These are phyloP conservation scores for Beauveria pseudobassiana DNA, from an alignment of 2,329 filamentous ascomycete genomes.

Conservation along the genomic window DNA sequence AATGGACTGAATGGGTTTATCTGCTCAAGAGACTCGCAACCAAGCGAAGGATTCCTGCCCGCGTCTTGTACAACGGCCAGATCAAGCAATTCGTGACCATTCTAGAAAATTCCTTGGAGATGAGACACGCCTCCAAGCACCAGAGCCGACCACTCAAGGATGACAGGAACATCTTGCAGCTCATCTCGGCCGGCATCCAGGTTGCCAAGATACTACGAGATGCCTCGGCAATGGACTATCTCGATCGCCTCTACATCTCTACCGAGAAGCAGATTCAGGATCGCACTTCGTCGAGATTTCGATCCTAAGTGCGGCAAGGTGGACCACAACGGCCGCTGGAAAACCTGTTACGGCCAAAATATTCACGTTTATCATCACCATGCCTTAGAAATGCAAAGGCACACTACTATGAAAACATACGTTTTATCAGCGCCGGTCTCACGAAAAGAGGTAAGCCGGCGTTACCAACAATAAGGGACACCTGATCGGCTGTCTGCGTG, in stretches of 20 bases:
- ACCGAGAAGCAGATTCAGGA: slow-evolving; percentile 75
- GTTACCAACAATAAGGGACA: neutral
- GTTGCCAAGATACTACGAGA: slow-evolving; percentile 84
- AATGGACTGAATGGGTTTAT: slow-evolving; percentile 92
- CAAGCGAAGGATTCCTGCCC: slow-evolving; percentile 75
- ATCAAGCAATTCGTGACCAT: slow-evolving; percentile 89
- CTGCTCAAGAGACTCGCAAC: slow-evolving; percentile 78
- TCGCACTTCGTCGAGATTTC: slow-evolving; percentile 40
- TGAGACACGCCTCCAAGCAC: slow-evolving; percentile 78
- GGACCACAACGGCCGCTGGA: neutral
- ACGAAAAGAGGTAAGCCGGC: neutral
- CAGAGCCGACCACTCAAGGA: slow-evolving; percentile 79
- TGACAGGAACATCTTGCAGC: slow-evolving; percentile 79
- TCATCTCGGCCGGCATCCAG: slow-evolving; percentile 80
- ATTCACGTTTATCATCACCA: slow-evolving; percentile 9
- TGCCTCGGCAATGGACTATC: slow-evolving; percentile 72
- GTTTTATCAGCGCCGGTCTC: slow-evolving; percentile 4
- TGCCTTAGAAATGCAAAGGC: neutral
- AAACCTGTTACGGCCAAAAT: neutral
- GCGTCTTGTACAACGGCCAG: slow-evolving; percentile 80
- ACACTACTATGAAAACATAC: slow-evolving; percentile 7
- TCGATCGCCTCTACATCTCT: slow-evolving; percentile 73
- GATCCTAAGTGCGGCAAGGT: slow-evolving; percentile 2
- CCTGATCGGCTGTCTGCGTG: neutral
- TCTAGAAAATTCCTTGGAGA: slow-evolving; percentile 80